phyloP scores from a whole-genome alignment of 2,329 filamentous ascomycete species.

The Berkeleyomyces basicola region DNA sequence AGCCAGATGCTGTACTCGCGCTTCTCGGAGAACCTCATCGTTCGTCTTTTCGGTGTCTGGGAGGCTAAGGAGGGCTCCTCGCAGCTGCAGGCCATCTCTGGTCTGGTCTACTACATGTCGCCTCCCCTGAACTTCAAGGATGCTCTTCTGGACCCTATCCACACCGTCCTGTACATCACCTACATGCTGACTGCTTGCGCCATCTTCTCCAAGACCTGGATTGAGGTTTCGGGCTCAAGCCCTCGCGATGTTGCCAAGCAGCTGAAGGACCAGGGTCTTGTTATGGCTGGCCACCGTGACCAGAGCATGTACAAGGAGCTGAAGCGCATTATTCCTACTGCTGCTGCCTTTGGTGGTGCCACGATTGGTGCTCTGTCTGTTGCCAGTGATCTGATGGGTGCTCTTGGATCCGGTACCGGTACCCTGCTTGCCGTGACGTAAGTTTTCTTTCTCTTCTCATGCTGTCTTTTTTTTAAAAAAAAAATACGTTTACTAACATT shows the following conservation, averaged over 20 bases:
- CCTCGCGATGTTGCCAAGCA: slow-evolving; percentile 98
- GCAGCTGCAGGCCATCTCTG: slow-evolving; percentile 84
- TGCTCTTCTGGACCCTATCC: slow-evolving; percentile 88
- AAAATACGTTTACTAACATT: slow-evolving; percentile 20
- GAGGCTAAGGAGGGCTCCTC: slow-evolving; percentile 91
- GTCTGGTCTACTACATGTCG: slow-evolving; percentile 99
- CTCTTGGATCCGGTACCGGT: slow-evolving; percentile 91
- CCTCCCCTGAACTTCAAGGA: slow-evolving; percentile 96
- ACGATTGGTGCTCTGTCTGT: slow-evolving; percentile 97
- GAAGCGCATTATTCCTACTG: slow-evolving; percentile 97
- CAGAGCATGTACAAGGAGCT: slow-evolving; percentile 99
- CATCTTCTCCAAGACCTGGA: slow-evolving; percentile 99
- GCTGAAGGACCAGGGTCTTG: slow-evolving; percentile 97
- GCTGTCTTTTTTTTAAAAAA: not conserved
- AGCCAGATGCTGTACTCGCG: slow-evolving; percentile 98
- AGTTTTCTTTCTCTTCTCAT: slow-evolving; percentile 28
- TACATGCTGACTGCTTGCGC: slow-evolving; percentile 98
- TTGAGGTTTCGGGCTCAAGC: slow-evolving; percentile 95
- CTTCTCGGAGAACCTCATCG: slow-evolving; percentile 96
- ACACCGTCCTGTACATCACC: slow-evolving; percentile 84
- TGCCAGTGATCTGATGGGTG: slow-evolving; percentile 85
- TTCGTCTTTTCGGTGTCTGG: slow-evolving; percentile 95
- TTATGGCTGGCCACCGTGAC: slow-evolving; percentile 98
- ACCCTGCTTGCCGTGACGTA: slow-evolving; percentile 96
- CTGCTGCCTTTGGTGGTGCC: slow-evolving; percentile 93